Evolutionary conservation across 139 green algal genomes (phyloP), one percentile per base, ranked within the genome.

Genomic region (Deuterostichococcus epilithicus): DNA sequence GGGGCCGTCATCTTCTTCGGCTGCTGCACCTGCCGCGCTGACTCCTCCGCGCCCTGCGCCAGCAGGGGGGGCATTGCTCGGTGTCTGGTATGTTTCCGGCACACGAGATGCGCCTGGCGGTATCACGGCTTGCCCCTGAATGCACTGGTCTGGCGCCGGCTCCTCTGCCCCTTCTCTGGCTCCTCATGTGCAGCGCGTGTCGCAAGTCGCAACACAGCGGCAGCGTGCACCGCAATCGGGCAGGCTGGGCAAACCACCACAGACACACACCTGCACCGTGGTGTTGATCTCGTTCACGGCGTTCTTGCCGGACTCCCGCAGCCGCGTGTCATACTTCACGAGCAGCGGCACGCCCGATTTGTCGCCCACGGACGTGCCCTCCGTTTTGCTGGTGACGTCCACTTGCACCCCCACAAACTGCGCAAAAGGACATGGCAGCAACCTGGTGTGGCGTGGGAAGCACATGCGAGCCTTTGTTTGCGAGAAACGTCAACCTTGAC

Each of bases 361-460:
- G 67, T 93, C 86, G 30, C 84, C 80, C 20, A 87, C 84, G 26
- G 87, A 82, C 73, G 89, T 88, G 68, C 94, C 94, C 88, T 98
- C 95, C 25, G 95, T 99, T 58, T 92, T 94, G 85, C 87, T 91
- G 30, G 94, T 98, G 30, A 99, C 94, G 81, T 99, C 95, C 63
- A 98, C 93, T 76, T 94, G 90, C 82, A 88, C 76, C 45, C 58
- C 85, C 81, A 81, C 77, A n/a, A 73, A 63, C 52, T 63, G 52
- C 52, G 28, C 3, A 23, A 52, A 52, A 13, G 13, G 42, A 23
- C 8, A 52, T 23, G 42, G 42, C 8, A 13, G 13, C 42, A 52
- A 8, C 42, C 8, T 52, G 8, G 42, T n/a, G n/a, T n/a, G n/a
- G n/a, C n/a, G n/a, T n/a, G n/a, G n/a, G n/a, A n/a, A n/a, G n/a